These are phyloP conservation scores for Dryas integrifolia DNA, from an alignment of 331 rosid genomes.

Conservation along the genomic window DNA sequence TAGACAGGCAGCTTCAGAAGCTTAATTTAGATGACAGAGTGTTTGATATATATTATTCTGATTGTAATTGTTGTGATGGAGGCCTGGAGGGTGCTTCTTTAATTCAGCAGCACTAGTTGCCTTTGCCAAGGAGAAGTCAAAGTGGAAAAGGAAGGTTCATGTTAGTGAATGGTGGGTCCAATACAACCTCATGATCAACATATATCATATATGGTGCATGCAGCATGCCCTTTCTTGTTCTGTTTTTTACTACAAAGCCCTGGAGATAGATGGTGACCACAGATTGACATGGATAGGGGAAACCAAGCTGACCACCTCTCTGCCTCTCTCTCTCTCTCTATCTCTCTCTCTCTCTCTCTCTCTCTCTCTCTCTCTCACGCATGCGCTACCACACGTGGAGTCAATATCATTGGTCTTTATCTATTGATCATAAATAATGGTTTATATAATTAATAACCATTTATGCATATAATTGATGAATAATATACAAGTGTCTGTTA, in stretches of 20 bases:
- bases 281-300: neutral
- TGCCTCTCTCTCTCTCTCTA: neutral
- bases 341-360: neutral
- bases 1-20: neutral
- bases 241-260: constrained; percentile 3
- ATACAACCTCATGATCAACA: constrained; percentile 9
- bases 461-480: constrained; percentile 9
- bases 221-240: neutral
- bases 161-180: constrained; percentile 10
- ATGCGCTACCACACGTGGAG: neutral
- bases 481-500: constrained; percentile 17
- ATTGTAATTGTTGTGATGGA: neutral
- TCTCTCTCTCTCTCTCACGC: constrained; percentile 2
- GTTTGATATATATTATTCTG: neutral
- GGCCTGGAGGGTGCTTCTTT: neutral
- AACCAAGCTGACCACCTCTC: neutral
- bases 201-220: neutral
- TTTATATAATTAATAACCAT: constrained; percentile 10
- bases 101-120: neutral
- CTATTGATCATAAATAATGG: neutral
- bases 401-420: neutral
- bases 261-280: constrained; percentile 1
- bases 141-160: neutral
- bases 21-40: neutral
- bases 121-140: neutral